These are phyloP conservation scores for Pythium monospermum DNA, from an alignment of 352 stramenopile species.

Conservation along the genomic window DNA sequence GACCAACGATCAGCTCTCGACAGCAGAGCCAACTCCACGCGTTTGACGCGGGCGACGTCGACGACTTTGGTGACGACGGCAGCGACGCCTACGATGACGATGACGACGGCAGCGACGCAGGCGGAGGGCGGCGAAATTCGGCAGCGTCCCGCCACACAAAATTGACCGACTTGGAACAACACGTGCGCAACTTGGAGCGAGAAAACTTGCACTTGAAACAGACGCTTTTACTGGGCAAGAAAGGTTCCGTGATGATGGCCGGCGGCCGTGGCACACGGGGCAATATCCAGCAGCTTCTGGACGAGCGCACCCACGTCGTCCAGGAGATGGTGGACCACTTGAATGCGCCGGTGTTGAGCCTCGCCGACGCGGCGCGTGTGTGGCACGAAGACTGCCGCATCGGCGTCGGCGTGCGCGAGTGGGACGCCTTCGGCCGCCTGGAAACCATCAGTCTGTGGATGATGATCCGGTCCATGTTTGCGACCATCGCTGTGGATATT, in stretches of 20 bases:
- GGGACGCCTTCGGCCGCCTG: constrained; percentile 62
- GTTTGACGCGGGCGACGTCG: constrained; percentile 4
- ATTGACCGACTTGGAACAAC: constrained; percentile 65
- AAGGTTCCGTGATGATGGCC: constrained; percentile 37
- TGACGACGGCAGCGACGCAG: constrained; percentile 18
- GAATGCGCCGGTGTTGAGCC: constrained; percentile 61
- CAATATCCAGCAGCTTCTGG: constrained; percentile 45
- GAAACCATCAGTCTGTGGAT: constrained; percentile 79
- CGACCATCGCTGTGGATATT: constrained; percentile 71
- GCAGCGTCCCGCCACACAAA: constrained; percentile 45
- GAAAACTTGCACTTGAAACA: constrained; percentile 80
- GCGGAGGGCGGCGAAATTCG: neutral
- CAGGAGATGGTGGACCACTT: constrained; percentile 79
- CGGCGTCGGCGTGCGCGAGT: constrained; percentile 71
- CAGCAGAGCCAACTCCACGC: too few species aligned
- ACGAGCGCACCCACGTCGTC: constrained; percentile 67
- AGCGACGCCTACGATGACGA: constrained; percentile 10
- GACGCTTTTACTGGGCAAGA: constrained; percentile 62
- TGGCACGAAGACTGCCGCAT: constrained; percentile 77
- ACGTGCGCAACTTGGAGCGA: constrained; percentile 60
- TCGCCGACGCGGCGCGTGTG: constrained; percentile 58
- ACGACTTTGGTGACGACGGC: constrained; percentile 4
- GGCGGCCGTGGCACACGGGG: constrained; percentile 27
- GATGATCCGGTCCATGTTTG: constrained; percentile 77
- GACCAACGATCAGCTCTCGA: neutral